These are phyloP conservation scores for Trametes cubensis DNA, from an alignment of 768 basidiomycete genomes.

Conservation along the genomic window DNA sequence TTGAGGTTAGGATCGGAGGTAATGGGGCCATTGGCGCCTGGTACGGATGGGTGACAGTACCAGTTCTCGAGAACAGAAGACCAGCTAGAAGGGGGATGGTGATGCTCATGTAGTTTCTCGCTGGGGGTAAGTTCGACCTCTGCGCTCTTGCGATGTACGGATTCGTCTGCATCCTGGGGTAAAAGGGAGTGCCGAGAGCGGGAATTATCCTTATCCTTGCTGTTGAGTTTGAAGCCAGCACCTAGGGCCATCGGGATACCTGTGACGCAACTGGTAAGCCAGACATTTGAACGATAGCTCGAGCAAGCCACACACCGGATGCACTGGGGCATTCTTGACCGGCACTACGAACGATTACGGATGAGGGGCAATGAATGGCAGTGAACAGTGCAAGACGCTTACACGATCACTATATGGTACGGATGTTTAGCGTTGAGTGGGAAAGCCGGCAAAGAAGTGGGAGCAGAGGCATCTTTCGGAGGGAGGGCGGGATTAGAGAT, in stretches of 20 bases:
- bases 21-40: conserved; percentile 12
- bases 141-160: conserved; percentile 19
- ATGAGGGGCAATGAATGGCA: conserved; percentile 17
- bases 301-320: conserved; percentile 49
- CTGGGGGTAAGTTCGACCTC: conserved; percentile 15
- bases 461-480: conserved; percentile 30
- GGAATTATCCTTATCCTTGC: conserved; percentile 46
- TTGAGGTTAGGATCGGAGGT: conserved; percentile 13
- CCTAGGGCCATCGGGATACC: conserved; percentile 80
- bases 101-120: conserved; percentile 26
- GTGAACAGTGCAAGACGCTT: conserved; percentile 32
- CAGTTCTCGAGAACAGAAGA: conserved; percentile 77
- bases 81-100: conserved; percentile 56
- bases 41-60: conserved; percentile 49
- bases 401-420: conserved; percentile 82
- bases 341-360: conserved; percentile 44
- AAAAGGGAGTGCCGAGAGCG: conserved; percentile 13
- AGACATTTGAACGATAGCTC: background rate
- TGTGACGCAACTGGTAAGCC: conserved; percentile 30
- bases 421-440: conserved; percentile 59
- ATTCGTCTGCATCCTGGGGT: conserved; percentile 33
- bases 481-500: conserved; percentile 33
- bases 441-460: conserved; percentile 47
- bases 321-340: conserved; percentile 85
- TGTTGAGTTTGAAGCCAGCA: conserved; percentile 73